Evolutionary conservation across 2,329 filamentous ascomycete species (phyloP).

Genomic region (Talaromyces rugulosus): DNA sequence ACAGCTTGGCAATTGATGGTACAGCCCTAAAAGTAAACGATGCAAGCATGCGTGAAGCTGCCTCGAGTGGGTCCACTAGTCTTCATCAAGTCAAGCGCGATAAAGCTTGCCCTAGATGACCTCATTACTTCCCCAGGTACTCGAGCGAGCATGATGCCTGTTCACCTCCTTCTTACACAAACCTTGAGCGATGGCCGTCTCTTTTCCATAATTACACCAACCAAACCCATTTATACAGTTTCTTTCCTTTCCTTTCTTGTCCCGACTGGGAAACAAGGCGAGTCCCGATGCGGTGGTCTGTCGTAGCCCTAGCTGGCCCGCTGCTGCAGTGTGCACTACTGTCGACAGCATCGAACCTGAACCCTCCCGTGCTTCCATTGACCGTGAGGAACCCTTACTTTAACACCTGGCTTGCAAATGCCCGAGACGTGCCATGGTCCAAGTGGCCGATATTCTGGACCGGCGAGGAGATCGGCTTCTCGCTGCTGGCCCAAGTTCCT

Average conservation of each 20-base stretch:
- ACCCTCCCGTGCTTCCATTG: slow-evolving; percentile 65
- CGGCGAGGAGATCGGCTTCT: slow-evolving; percentile 63
- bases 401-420: slow-evolving; percentile 69
- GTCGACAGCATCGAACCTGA: slow-evolving; percentile 49
- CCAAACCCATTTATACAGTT: neutral
- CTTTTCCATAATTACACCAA: neutral
- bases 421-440: slow-evolving; percentile 71
- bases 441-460: slow-evolving; percentile 86
- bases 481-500: slow-evolving; percentile 59
- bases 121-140: slow-evolving; percentile 10
- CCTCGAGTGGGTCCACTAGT: neutral
- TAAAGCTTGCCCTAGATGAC: slow-evolving; percentile 3
- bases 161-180: neutral
- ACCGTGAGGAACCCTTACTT: slow-evolving; percentile 75
- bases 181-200: neutral
- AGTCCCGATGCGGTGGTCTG: slow-evolving; percentile 27
- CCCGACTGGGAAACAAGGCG: slow-evolving; percentile 7
- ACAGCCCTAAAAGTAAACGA: neutral
- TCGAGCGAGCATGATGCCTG: neutral
- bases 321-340: slow-evolving; percentile 40
- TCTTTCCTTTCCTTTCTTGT: neutral
- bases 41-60: neutral
- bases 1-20: no score
- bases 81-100: neutral
- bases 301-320: slow-evolving; percentile 27